Conservation (phyloP, 768 basidiomycete genomes). For the Russula virescens region DNA sequence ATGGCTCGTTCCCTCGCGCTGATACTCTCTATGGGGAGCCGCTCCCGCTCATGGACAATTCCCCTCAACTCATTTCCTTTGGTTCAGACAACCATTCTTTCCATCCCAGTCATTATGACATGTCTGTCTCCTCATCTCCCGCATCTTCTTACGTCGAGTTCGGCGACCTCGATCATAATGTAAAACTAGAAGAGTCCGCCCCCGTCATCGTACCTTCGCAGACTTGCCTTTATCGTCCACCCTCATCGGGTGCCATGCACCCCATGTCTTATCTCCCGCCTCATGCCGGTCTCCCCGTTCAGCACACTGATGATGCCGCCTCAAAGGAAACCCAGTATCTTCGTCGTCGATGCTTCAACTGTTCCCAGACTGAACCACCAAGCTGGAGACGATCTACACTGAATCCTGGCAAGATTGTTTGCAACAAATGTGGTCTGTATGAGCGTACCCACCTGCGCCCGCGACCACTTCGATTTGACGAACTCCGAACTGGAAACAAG, state of each 20-base stretch:
- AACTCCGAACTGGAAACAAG: slow-evolving; percentile 82
- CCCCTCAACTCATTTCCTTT: slow-evolving; percentile 36
- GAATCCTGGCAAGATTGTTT: slow-evolving; percentile 88
- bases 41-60: slow-evolving; percentile 33
- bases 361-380: slow-evolving; percentile 87
- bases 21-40: slow-evolving; percentile 39
- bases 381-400: slow-evolving; percentile 84
- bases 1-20: slow-evolving; percentile 32
- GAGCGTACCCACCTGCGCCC: slow-evolving; percentile 84
- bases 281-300: slow-evolving; percentile 56
- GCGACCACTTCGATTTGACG: slow-evolving; percentile 80
- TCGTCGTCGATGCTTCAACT: slow-evolving; percentile 83
- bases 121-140: slow-evolving; percentile 34
- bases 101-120: slow-evolving; percentile 32
- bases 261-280: slow-evolving; percentile 35
- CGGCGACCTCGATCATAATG: slow-evolving; percentile 39
- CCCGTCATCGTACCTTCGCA: slow-evolving; percentile 63
- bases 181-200: slow-evolving; percentile 63
- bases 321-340: slow-evolving; percentile 90
- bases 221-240: slow-evolving; percentile 42
- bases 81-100: slow-evolving; percentile 31
- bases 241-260: slow-evolving; percentile 31
- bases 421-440: slow-evolving; percentile 91
- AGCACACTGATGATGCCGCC: slow-evolving; percentile 87
- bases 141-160: slow-evolving; percentile 46